A percentile compares a stretch with the other conserved stretches of the same genome.
Evolutionary conservation across 23 red algal genomes (phyloP).

Genomic region (Gracilaria gracilis): DNA sequence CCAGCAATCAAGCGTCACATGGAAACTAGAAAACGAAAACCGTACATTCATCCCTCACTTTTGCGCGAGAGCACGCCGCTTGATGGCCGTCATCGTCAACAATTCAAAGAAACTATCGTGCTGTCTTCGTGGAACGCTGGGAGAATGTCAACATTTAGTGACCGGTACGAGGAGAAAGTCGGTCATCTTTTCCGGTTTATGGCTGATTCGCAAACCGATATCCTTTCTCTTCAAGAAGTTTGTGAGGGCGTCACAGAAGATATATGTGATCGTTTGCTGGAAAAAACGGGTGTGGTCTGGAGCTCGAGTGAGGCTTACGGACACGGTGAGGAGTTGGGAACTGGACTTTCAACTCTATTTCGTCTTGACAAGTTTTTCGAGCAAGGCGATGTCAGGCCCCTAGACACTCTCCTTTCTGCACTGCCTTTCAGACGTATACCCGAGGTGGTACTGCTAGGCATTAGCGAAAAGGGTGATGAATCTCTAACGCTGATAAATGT

Average conservation of each 20-base stretch:
- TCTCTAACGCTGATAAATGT: slow-evolving; percentile 41
- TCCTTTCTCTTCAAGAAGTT: slow-evolving; percentile 46
- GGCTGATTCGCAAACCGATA: slow-evolving; percentile 14
- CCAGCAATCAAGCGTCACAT: neutral
- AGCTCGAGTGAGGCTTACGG: slow-evolving; percentile 10
- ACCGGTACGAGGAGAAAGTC: slow-evolving; percentile 37
- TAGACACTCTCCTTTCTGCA: slow-evolving; percentile 7
- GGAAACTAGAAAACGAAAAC: neutral
- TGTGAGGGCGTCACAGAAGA: slow-evolving; percentile 12
- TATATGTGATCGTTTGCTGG: neutral
- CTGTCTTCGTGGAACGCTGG: slow-evolving; percentile 53
- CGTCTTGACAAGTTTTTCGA: slow-evolving; percentile 27
- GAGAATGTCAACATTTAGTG: slow-evolving; percentile 41
- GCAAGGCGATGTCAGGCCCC: neutral
- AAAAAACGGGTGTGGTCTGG: slow-evolving; percentile 15
- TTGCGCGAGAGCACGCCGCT: neutral
- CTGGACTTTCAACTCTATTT: slow-evolving; percentile 23
- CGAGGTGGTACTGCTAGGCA: slow-evolving; percentile 13
- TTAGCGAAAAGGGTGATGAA: slow-evolving; percentile 7
- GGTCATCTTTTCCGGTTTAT: slow-evolving; percentile 35
- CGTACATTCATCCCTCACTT: slow-evolving; percentile 12
- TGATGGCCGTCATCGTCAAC: neutral
- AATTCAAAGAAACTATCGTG: neutral
- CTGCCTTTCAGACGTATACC: slow-evolving; percentile 36
- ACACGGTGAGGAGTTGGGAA: neutral